These are phyloP conservation scores for Triangularia verruculosa DNA, from an alignment of 2,329 filamentous ascomycete species.

Conservation along the genomic window DNA sequence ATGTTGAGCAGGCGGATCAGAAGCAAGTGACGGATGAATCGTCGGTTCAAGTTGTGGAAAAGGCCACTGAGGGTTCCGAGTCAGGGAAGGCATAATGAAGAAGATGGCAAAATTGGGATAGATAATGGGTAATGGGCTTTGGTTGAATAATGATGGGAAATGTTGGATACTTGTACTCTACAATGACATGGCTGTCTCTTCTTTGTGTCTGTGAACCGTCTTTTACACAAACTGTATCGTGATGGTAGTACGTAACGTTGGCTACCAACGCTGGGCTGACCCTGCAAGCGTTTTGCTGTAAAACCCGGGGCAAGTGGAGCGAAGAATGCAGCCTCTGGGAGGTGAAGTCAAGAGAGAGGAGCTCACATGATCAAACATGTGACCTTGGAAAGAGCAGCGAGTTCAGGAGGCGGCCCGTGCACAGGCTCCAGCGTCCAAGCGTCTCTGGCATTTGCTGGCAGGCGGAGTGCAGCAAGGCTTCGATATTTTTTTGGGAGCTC, in stretches of 20 bases:
- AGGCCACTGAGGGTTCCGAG: not conserved
- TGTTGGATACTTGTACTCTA: not conserved
- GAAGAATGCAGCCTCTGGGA: not conserved
- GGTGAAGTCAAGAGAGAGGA: not conserved
- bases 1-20: not conserved
- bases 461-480: conserved; percentile 18
- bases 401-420: conserved; percentile 8
- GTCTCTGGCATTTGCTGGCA: not conserved
- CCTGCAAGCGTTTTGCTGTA: not conserved
- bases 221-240: not conserved
- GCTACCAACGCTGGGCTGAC: not conserved
- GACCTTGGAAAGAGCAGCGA: not conserved
- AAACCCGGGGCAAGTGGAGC: not conserved
- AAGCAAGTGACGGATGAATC: not conserved
- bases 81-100: not conserved
- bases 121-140: not conserved
- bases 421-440: conserved; percentile 8
- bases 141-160: not conserved
- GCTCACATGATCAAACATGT: not conserved
- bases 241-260: not conserved
- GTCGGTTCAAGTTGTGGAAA: not conserved
- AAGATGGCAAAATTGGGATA: not conserved
- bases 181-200: not conserved
- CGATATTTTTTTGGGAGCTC: conserved; percentile 26
- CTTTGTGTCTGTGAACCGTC: not conserved